phyloP scores from a whole-genome alignment of 768 basidiomycete species.

The Kwoniella sp. region DNA sequence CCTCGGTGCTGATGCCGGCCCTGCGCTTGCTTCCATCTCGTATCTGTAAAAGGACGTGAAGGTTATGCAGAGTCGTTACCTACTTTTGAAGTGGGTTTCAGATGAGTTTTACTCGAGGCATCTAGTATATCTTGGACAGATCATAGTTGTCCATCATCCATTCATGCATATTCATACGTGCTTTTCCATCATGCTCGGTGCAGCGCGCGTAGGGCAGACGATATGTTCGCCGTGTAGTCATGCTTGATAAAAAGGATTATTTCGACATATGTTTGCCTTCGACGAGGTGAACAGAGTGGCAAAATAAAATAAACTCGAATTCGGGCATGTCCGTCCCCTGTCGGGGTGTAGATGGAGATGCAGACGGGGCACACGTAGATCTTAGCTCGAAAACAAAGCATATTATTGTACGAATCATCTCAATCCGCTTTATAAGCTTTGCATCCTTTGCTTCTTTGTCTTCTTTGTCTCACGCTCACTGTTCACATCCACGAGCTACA shows the following conservation, averaged over 20 bases:
- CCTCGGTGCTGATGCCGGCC: conserved; percentile 41
- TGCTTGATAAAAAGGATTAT: no score
- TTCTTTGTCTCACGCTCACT: background rate
- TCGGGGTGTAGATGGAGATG: background rate
- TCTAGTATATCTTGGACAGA: conserved; percentile 9
- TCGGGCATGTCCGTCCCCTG: background rate
- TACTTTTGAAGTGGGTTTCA: background rate
- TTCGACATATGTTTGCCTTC: no score
- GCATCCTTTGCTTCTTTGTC: background rate
- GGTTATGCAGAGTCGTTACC: no score
- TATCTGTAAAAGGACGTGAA: conserved; percentile 8
- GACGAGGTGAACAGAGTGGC: no score
- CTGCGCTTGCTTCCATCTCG: conserved; percentile 22
- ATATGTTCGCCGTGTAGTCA: no score
- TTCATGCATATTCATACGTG: conserved; percentile 3
- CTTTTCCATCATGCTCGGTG: conserved; percentile 1
- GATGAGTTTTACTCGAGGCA: background rate
- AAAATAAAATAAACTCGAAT: background rate
- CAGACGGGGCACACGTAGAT: conserved; percentile 3
- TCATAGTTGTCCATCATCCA: background rate
- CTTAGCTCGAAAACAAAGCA: background rate
- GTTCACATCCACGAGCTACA: no score
- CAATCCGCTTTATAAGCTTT: background rate
- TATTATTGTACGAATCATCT: background rate
- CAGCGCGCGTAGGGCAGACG: background rate